Base-by-base conservation (phyloP, 371 early-diverging fungal genomes). In the Synchytrium microbalum region DNA sequence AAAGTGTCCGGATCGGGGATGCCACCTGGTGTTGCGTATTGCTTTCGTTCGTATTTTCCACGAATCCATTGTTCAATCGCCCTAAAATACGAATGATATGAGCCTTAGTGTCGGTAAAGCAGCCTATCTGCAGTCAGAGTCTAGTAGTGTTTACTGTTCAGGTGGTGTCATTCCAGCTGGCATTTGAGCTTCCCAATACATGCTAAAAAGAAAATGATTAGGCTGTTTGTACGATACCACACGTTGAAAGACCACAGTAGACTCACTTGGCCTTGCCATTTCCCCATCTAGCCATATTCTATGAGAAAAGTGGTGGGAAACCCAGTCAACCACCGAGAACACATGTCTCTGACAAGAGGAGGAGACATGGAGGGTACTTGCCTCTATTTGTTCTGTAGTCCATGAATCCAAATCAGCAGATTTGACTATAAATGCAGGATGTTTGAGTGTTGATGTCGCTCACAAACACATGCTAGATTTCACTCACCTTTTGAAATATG, bases 321-420 rank as follows among this genome's bases (percentile, higher is more conserved):
- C 28, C 27, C 56, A 27, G 46, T 19, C 19, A 5, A 38, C 10
- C 46, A 19, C 10, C 46, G 46, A 5, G 10, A 38, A 10, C 46
- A 19, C 19, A 19, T 10, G 10, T 19, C 19, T 19, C 5, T 19
- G 19, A 5, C 19, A 19, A 5, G 19, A 38, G 10, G 5, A 5
- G 5, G 5, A 19, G 46, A 10, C 19, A 10, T 1, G 2, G 8
- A 60, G 52, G 32, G 25, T 26, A 32, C 73, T 67, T 79, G 86
- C 88, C 60, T 91, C 90, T 59, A 97, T 86, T 73, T 97, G 94
- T 58, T 93, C 93, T 3, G 85, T 79, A 5, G 92, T 91, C 96
- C 96, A 97, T 27, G 87, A 83, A 73, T 97, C 96, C 79, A 96
- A 79, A 51, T 84, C 86, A 26, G 92, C 86, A 2, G 92, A 92